Conservation (phyloP, 306 rosid genomes). For the Astragalus glycyphyllos region DNA sequence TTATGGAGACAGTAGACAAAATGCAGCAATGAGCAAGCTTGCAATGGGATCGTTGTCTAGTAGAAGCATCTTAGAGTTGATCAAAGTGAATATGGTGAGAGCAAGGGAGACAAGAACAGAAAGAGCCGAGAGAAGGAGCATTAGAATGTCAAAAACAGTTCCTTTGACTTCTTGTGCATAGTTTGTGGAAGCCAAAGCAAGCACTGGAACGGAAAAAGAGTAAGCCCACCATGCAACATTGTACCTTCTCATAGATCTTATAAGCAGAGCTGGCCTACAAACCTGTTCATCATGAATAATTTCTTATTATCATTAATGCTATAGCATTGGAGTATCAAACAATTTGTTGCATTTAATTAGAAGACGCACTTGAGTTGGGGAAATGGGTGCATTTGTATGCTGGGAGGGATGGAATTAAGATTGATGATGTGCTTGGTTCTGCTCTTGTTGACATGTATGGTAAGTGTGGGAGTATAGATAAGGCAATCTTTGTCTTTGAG, state of each 20-base stretch:
- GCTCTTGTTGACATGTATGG: too few relatives aligned
- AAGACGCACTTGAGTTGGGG: constrained; percentile 37
- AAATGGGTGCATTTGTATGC: constrained; percentile 81
- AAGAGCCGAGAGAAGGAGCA: constrained; percentile 46
- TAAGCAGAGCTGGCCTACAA: constrained; percentile 65
- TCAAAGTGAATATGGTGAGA: constrained; percentile 47
- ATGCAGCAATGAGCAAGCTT: constrained; percentile 18
- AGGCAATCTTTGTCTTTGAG: too few relatives aligned
- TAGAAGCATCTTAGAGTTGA: constrained; percentile 57
- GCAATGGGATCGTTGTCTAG: constrained; percentile 56
- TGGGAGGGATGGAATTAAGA: constrained; percentile 50
- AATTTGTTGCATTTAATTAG: too few relatives aligned
- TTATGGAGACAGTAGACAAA: too few relatives aligned
- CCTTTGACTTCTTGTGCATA: constrained; percentile 58
- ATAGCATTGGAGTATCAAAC: too few relatives aligned
- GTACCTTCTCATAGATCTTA: constrained; percentile 64
- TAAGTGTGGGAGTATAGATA: too few relatives aligned
- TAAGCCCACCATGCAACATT: constrained; percentile 75
- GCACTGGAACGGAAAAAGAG: constrained; percentile 57
- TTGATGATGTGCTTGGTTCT: constrained; percentile 72
- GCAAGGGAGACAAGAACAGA: constrained; percentile 49
- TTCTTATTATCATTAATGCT: too few relatives aligned
- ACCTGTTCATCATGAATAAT: constrained; percentile 39
- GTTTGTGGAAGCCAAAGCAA: constrained; percentile 60
- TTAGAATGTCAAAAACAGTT: constrained; percentile 40